Conservation (phyloP, 2,329 filamentous ascomycete species). For the Exophiala sp. region DNA sequence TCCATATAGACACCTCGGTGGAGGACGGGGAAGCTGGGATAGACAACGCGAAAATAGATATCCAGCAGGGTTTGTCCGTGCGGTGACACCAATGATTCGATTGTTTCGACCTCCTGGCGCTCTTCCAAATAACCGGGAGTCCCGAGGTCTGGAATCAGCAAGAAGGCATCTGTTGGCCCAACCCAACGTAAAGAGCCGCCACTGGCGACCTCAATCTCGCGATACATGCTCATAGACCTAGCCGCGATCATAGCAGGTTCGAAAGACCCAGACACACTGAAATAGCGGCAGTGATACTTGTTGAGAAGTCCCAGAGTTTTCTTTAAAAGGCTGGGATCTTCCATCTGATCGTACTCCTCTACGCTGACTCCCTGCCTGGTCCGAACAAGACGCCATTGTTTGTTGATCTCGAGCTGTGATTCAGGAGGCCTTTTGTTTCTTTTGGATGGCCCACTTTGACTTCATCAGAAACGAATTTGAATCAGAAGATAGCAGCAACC, state of each 20-base stretch:
- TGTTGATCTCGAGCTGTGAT: not conserved
- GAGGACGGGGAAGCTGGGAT: slow-evolving; percentile 45
- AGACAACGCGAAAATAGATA: slow-evolving; percentile 42
- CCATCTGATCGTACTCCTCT: slow-evolving; percentile 2
- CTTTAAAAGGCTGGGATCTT: not conserved
- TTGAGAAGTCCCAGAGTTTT: not conserved
- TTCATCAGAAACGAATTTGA: not conserved
- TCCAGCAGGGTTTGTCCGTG: slow-evolving; percentile 41
- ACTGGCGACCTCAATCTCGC: not conserved
- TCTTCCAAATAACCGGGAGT: slow-evolving; percentile 1
- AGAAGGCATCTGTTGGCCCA: not conserved
- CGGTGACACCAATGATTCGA: slow-evolving; percentile 1
- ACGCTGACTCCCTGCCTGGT: not conserved
- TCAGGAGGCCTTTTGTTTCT: not conserved
- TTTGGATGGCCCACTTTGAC: not conserved
- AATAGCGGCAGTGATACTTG: not conserved
- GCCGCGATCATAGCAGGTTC: not conserved
- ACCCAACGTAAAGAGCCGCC: not conserved
- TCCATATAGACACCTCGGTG: slow-evolving; percentile 36
- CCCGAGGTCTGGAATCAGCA: not conserved
- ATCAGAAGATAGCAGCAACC: not conserved
- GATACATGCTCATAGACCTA: not conserved
- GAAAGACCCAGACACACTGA: not conserved
- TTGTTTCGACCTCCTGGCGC: not conserved
- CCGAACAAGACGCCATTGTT: slow-evolving; percentile 1